A percentile compares a stretch with the other conserved stretches of the same genome.
Conservation (phyloP, 495 filamentous ascomycete species). For the Cenococcum geophilum region DNA sequence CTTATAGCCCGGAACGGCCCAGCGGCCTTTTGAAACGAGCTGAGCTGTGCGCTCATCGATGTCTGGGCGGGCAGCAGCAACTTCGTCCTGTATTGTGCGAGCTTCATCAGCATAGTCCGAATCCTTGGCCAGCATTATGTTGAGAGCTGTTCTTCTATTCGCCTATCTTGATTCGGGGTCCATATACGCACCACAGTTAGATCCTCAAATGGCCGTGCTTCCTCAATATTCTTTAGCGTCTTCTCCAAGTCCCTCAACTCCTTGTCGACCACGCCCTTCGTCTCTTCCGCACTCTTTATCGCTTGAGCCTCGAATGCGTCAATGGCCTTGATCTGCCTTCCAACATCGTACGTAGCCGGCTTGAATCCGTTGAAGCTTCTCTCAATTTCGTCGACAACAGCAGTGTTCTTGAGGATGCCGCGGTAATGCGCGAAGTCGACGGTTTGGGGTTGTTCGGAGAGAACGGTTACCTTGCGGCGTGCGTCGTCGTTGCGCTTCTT, state of each 20-base stretch:
- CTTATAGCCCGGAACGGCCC: conserved; percentile 98
- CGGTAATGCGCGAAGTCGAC: conserved; percentile 96
- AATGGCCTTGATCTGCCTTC: conserved; percentile 91
- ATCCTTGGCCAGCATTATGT: not conserved
- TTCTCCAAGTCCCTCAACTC: conserved; percentile 87
- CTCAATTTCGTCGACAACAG: conserved; percentile 94
- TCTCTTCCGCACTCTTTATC: conserved; percentile 91
- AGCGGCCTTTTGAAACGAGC: conserved; percentile 93
- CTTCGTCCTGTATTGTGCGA: conserved; percentile 69
- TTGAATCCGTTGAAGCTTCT: conserved; percentile 84
- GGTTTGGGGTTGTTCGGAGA: conserved; percentile 69
- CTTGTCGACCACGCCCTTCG: conserved; percentile 86
- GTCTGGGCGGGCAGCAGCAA: conserved; percentile 83
- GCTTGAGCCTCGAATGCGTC: conserved; percentile 96
- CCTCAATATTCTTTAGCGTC: conserved; percentile 95
- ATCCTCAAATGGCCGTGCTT: conserved; percentile 90
- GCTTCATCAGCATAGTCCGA: conserved; percentile 29
- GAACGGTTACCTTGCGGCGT: conserved; percentile 78
- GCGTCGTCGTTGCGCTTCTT: conserved; percentile 99
- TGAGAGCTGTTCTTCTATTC: not conserved
- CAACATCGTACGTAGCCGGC: conserved; percentile 83
- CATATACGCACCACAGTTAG: conserved; percentile 83
- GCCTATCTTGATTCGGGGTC: not conserved
- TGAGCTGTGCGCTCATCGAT: conserved; percentile 91
- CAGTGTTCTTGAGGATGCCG: conserved; percentile 82